Evolutionary conservation across 2,329 filamentous ascomycete species (phyloP), one percentile per base, ranked within the genome.

Genomic region (Alternaria burnsii): DNA sequence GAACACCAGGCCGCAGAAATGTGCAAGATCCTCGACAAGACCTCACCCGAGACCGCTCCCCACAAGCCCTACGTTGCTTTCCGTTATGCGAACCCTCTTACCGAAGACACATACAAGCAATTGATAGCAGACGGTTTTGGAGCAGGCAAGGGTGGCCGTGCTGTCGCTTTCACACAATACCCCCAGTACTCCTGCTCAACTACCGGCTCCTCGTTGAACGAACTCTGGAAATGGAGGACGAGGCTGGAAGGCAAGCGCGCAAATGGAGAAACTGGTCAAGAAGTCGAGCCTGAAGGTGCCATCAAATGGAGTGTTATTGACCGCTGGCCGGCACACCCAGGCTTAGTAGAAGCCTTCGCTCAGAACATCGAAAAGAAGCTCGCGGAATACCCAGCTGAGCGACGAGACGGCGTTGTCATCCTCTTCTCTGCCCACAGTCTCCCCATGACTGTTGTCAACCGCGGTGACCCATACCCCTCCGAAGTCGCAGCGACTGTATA

Each of bases 271-370:
- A 61, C 54, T 42, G 58, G 58, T 4, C 58, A 61, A 30, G 54
- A 83, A 36, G 78, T 86, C 26, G 78, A 82, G 44, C 79, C 82
- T 0, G 82, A 87, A 38, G 94, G 94, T 12, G 84, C 89, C 2
- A 97, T 99, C 66, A 86, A 90, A 59, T 99, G 95, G 95, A 97
- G 93, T 78, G 94, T 98, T 54, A 99, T 99, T 78, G 95, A 99
- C 80, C 88, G 95, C 62, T 99, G 95, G 95, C 95, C 94, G 6
- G 89, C 88, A n/a, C 94, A 99, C 76, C 84, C 89, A 3, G 95
- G 95, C 2, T 83, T 99, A 38, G 90, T 98, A 1, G 92, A 97
- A 75, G 93, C 94, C 0, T 94, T 99, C 79, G 94, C 94, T 3
- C 88, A 89, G 73, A 97, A 97, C 76, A 97, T 99, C 55, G 92